Evolutionary conservation across 169 alveolate genomes (phyloP), one percentile per base, ranked within the genome.

Genomic region (Cryptosporidium viatorum): DNA sequence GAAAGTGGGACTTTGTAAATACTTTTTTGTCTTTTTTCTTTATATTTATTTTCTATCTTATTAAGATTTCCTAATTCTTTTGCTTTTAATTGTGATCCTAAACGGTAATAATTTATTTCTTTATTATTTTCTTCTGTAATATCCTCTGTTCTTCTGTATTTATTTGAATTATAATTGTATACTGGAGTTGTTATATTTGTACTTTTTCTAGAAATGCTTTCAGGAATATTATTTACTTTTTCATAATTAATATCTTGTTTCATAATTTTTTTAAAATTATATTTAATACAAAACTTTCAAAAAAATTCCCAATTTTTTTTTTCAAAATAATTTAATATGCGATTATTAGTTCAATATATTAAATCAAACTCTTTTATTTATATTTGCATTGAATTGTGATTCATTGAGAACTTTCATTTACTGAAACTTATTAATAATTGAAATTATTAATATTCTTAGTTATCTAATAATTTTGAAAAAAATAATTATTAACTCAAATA

Each of bases 1-100:
- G 89, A 80, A 35, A 80, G 45, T 80, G 89, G 89, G 4, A 80
- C 75, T 29, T 60, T 59, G 39, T 29, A 41, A 43, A 60, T 23
- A 23, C 45, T 62, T 21, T 71, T 51, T 8, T 71, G 84, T 70
- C 23, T 70, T 16, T 35, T 70, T 48, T 70, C 84, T 3, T 39
- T 70, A 6, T 9, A 1, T 16, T 3, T 70, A 18, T 31, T 16
- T 12, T 37, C 71, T 65, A 65, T 21, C 71, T 65, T 37, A 21
- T n/a, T 65, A 29, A 65, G 14, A 65, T 65, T 65, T 26, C 50
- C 33, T 3, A 23, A 23, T 26, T 26, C 37, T 26, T 55, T 26
- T 55, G 67, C 31, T 55, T 26, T 55, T 55, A 26, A 26, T 26
- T 55, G 29, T 5, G 67, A 55, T 55, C 14, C 35, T 21, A 55